Evolutionary conservation across 2,329 filamentous ascomycete genomes (phyloP).

Genomic region (Apiospora sp.): DNA sequence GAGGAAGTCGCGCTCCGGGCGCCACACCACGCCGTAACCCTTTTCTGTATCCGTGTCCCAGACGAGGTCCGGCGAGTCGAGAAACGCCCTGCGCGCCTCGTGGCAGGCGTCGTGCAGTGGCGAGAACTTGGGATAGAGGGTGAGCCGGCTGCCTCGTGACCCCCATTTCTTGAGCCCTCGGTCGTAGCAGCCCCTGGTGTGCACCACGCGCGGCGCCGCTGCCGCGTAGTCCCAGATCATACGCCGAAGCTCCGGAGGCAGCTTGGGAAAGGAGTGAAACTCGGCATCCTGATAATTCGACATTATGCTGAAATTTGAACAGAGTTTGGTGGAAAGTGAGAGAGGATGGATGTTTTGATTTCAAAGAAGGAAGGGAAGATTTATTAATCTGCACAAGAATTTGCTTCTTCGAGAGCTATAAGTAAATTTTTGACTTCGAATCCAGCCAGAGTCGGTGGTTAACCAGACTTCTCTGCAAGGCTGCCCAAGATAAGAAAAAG

Average conservation of each 20-base stretch:
- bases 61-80: background rate
- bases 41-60: background rate
- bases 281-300: background rate
- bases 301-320: background rate
- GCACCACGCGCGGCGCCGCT: background rate
- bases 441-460: background rate
- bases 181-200: background rate
- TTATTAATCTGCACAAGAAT: too few species aligned
- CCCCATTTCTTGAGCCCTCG: background rate
- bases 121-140: background rate
- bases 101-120: background rate
- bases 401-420: background rate
- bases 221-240: background rate
- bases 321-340: too few species aligned
- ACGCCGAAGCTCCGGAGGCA: background rate
- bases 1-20: background rate
- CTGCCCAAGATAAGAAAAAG: background rate
- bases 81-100: background rate
- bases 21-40: background rate
- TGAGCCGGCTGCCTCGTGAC: background rate
- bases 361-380: too few species aligned
- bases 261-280: background rate
- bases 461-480: background rate
- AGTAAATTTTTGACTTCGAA: background rate
- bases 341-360: background rate